Evolutionary conservation across 1,139 yeast genomes (phyloP), one percentile per base, ranked within the genome.

Genomic region (Candida glucosophila): DNA sequence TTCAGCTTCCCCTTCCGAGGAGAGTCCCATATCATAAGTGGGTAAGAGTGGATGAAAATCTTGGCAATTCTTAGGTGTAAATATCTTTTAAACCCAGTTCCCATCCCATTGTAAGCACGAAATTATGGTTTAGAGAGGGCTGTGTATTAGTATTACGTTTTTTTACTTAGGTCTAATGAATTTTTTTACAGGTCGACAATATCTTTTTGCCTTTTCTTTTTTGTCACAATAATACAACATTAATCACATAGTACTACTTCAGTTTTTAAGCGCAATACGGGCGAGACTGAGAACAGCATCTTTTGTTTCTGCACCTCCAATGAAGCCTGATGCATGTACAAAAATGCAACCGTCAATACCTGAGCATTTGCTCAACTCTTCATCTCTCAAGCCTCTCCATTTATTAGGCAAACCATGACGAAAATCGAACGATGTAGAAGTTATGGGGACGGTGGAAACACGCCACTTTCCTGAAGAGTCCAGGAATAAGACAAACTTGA

Each of bases 271-370:
- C 16, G 55, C 40, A 44, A 62, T 53, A 43, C 58, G 60, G n/a
- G 97, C 96, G 53, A 90, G 66, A 43, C 70, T 55, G 31, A 83
- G 52, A 11, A 80, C 97, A 14, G 81, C 81, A 26, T 85, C 96
- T 39, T 67, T 60, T 17, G 93, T 67, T 46, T 76, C 67, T 34
- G 92, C 85, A 27, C 99, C 99, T 19, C 98, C 98, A 48, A 90
- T 90, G 56, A 90, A 90, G 1, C 99, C 98, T 23, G 95, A 83
- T 22, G 97, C 96, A 44, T 90, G 99, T 30, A 92, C 75, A 49
- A 90, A 90, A 17, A 88, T 75, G 49, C 95, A 82, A 3, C 83
- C 95, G 12, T 73, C 75, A 31, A 90, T 71, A 12, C 94, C 95
- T 19, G 86, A 61, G 40, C 69, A 58, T 36, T 76, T 63, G 36